Evolutionary conservation across 305 asterid species (phyloP).

Genomic region (Euphrasia arctica): DNA sequence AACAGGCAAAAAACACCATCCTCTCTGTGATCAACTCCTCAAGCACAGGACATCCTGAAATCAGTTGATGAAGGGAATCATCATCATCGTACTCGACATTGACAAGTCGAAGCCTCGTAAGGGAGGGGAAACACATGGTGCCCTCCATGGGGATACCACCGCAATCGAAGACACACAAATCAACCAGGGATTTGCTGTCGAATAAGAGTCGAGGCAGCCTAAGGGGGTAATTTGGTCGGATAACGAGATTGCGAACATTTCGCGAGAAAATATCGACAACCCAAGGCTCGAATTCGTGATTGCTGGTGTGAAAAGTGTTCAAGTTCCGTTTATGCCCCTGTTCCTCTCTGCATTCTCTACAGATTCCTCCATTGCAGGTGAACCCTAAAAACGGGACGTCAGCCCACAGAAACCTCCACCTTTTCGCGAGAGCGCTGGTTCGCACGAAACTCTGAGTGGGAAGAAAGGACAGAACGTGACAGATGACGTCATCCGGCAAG

Average conservation of each 20-base stretch:
- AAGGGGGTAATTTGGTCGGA: background rate
- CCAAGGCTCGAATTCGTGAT: background rate
- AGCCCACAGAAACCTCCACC: background rate
- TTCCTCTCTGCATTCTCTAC: too few relatives aligned
- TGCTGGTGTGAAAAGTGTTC: background rate
- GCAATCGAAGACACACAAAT: background rate
- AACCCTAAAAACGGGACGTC: background rate
- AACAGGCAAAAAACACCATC: background rate
- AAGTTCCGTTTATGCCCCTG: background rate
- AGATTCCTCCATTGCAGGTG: background rate
- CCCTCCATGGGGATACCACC: background rate
- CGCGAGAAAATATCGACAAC: background rate
- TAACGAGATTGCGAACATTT: background rate
- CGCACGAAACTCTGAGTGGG: background rate
- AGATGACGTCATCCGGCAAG: background rate
- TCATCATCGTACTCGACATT: background rate
- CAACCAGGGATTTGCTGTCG: constrained; percentile 18
- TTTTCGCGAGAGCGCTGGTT: background rate
- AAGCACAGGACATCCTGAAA: background rate
- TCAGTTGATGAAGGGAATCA: background rate
- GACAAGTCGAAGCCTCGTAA: background rate
- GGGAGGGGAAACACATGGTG: background rate
- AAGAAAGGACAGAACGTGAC: background rate
- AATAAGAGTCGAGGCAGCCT: constrained; percentile 8
- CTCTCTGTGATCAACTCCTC: background rate